phyloP scores from a whole-genome alignment of 495 filamentous ascomycete species.

The Penicillium lividum region DNA sequence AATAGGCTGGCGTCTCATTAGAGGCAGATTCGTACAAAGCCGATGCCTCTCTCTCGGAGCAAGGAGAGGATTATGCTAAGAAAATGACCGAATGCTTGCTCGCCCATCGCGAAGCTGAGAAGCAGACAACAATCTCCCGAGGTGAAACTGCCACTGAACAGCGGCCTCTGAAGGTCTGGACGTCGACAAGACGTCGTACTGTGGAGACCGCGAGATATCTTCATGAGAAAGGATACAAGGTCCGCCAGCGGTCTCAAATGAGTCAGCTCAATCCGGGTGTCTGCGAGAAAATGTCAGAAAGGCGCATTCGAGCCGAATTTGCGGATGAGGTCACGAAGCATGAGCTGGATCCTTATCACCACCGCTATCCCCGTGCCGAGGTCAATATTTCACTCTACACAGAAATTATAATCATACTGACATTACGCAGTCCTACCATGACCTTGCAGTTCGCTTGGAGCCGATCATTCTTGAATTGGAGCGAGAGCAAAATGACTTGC shows the following conservation, averaged over 20 bases:
- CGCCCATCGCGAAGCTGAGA: slow-evolving; percentile 78
- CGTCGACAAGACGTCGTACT: slow-evolving; percentile 84
- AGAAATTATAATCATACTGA: background rate
- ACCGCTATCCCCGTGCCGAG: slow-evolving; percentile 93
- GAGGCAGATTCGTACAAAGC: slow-evolving; percentile 88
- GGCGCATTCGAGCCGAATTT: slow-evolving; percentile 74
- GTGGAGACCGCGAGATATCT: slow-evolving; percentile 88
- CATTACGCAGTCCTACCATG: slow-evolving; percentile 81
- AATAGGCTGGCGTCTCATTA: slow-evolving; percentile 59
- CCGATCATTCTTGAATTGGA: slow-evolving; percentile 98
- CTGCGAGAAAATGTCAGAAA: slow-evolving; percentile 86
- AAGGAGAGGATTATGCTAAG: slow-evolving; percentile 81
- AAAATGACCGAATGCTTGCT: slow-evolving; percentile 85
- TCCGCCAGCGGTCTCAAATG: slow-evolving; percentile 91
- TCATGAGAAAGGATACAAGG: slow-evolving; percentile 72
- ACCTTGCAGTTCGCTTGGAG: slow-evolving; percentile 95
- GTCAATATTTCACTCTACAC: slow-evolving; percentile 40
- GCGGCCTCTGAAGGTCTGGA: slow-evolving; percentile 89
- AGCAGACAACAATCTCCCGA: slow-evolving; percentile 63
- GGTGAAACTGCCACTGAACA: slow-evolving; percentile 68
- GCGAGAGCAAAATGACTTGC: slow-evolving; percentile 91
- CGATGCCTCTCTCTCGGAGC: slow-evolving; percentile 78
- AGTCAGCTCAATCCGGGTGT: slow-evolving; percentile 95
- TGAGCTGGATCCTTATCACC: slow-evolving; percentile 93
- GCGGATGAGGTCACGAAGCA: slow-evolving; percentile 92